Evolutionary conservation across 169 alveolate genomes (phyloP), one percentile per base, ranked within the genome.

Genomic region (Plasmodium gallinaceum): DNA sequence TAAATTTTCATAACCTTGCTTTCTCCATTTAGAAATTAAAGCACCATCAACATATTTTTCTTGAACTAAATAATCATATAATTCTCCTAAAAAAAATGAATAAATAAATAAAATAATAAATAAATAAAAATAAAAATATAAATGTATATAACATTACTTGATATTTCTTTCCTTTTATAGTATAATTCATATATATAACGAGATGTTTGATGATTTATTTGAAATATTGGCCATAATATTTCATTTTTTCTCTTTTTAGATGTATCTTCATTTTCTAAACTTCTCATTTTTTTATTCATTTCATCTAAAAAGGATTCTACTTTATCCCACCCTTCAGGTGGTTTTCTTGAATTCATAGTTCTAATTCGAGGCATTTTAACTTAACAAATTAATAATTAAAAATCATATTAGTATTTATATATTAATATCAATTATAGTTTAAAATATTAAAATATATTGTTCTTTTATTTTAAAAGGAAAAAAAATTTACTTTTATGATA

Each of bases 21-120:
- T 99, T 88, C 98, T 97, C 99, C 99, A 99, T 96, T 99, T 99
- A 26, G 99, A 99, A 32, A 99, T 98, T 74, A 99, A 95, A 46
- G 95, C 93, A 32, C 98, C 98, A 92, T 99, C 99, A 0, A 98
- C 99, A 74, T 95, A 98, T 65, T 98, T 98, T 90, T 99, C 99
- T 37, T 96, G 93, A 48, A 98, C 91, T 88, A 99, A 98, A 92
- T 96, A 98, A 87, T 99, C 99, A 93, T 98, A 99, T 45, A 99
- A 96, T 45, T 99, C 99, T 88, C 98, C 96, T 88, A 75, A 10
- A 54, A 22, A 54, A 0, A 42, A 57, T 61, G 60, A 60, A 54
- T 16, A 46, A 58, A 71, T 16, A 32, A 72, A 52, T 57, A 14
- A 16, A 54, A 65, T 45, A 9, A 32, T 32, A 32, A 32, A 32